Evolutionary conservation across 1,284 basidiomycete genomes (phyloP), one percentile per base, ranked within the genome.

Genomic region (Leucoagaricus sp.): DNA sequence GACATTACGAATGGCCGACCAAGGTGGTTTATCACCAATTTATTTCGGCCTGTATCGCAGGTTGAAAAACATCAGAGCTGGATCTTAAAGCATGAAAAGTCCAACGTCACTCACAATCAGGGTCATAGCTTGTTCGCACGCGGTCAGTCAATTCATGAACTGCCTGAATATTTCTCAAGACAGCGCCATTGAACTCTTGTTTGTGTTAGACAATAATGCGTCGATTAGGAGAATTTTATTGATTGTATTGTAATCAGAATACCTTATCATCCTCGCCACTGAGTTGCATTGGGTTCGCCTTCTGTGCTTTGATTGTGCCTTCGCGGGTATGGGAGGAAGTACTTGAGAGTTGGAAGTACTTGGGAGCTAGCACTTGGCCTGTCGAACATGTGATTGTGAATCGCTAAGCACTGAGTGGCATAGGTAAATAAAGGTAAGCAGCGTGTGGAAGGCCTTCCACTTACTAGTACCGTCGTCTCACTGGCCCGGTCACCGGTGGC

Each of bases 251-350:
- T 46, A 1, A 26, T n/a, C 31, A 25, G n/a, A 17, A 10, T 6
- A 91, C 91, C 82, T 95, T 96, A 82, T 93, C 94, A 21, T 93
- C 94, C 45, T 94, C 90, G 73, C 97, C 97, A 82, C 98, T 98
- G 48, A 98, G 86, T 74, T 94, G 93, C 41, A 96, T 73, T 63
- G 91, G 91, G 69, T 87, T 91, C 42, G 90, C 81, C 74, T 95
- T 95, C 45, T 96, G 96, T 26, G 98, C 94, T 81, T 96, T 95
- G 68, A 98, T n/a, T n/a, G 81, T 61, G 94, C 88, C 95, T 96
- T 97, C 61, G 61, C 58, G 63, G 49, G 51, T 52, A 59, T 58
- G n/a, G 54, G 59, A 57, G 55, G 62, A 63, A 61, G 60, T 61
- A 49, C 59, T 58, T 62, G 60, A 61, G 19, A 23, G 23, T 13